Base-by-base conservation (phyloP, 306 rosid genomes). In the Echinosophora koreensis region DNA sequence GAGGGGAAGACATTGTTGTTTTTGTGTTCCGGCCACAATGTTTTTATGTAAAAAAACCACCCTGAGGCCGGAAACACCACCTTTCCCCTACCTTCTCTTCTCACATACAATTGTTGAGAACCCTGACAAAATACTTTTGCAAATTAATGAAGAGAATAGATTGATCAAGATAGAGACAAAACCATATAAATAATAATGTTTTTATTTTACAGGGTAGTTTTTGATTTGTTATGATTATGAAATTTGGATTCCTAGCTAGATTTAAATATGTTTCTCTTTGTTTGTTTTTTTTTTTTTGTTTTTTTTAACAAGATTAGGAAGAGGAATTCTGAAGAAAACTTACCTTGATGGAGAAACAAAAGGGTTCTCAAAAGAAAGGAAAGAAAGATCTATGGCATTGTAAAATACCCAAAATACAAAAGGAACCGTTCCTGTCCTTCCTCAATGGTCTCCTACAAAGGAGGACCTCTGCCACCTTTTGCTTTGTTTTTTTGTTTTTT, bases 391-490 rank as follows among this genome's bases (percentile, higher is more conserved):
- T 52, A 46, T 34, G 49, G 41, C 83, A 77, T 66, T 55, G 10
- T 75, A 66, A 67, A 74, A 34, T 10, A 41, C 39, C 65, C 51
- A 17, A 44, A 58, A 71, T 18, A 66, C 76, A 77, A 46, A 78
- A 76, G 69, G 75, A 79, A 64, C 39, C 14, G 44, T 49, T 44
- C 30, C 28, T 52, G 79, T 77, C 80, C 84, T 80, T 37, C 83
- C 79, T 84, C 84, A 75, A 73, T 61, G 81, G 57, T 78, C 90
- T 86, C 90, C 90, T 86, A 79, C 83, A 86, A 89, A 86, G 81
- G 71, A 74, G 96, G 93, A 32, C 47, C 41, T 60, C 10, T 52
- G 55, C 68, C 86, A 65, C 71, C 83, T 82, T 52, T 81, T 67
- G 78, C 84, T 86, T 92, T 46, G 78, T 74, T 70, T 71, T 41